Conservation (phyloP, 495 filamentous ascomycete species). For the Cetradonia linearis region DNA sequence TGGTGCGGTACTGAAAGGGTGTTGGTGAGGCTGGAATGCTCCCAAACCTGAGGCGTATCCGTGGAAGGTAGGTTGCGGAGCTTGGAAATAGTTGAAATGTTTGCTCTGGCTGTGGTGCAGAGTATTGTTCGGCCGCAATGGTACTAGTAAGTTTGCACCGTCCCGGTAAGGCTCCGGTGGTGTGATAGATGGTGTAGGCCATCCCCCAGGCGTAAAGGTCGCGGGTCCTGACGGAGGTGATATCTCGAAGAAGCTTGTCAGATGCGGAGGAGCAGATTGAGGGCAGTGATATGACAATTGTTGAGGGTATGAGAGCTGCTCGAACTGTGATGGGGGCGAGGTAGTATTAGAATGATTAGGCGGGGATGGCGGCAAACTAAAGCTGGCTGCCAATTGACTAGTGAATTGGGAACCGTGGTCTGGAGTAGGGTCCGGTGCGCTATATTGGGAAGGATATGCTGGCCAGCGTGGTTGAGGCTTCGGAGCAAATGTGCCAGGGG, state of each 20-base stretch:
- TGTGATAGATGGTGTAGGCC: slow-evolving; percentile 15
- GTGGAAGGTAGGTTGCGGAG: slow-evolving; percentile 1
- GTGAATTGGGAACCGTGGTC: neutral
- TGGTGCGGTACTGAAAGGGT: neutral
- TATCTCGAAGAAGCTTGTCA: slow-evolving; percentile 23
- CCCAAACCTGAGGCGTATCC: slow-evolving; percentile 5
- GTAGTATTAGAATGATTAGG: slow-evolving; percentile 3
- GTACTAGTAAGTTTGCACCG: slow-evolving; percentile 5
- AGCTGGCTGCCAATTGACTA: slow-evolving; percentile 8
- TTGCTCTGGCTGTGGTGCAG: slow-evolving; percentile 12
- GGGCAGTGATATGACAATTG: slow-evolving; percentile 19
- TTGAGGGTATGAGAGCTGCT: slow-evolving; percentile 8
- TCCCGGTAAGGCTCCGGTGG: slow-evolving; percentile 15
- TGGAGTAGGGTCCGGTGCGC: neutral
- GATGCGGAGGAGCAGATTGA: slow-evolving; percentile 24
- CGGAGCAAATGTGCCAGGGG: slow-evolving; percentile 12
- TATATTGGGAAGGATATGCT: slow-evolving; percentile 7
- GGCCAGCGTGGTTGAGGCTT: slow-evolving; percentile 14
- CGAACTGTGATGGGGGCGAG: slow-evolving; percentile 1
- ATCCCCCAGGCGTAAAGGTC: slow-evolving; percentile 13
- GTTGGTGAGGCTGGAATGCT: neutral
- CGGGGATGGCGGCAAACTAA: slow-evolving; percentile 12
- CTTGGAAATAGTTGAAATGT: slow-evolving; percentile 7
- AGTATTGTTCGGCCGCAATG: neutral
- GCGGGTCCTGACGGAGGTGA: slow-evolving; percentile 18